Percentiles rank a stretch among this genome's conserved stretches.
Conservation (phyloP, 768 basidiomycete species). For the Panellus pusillus region DNA sequence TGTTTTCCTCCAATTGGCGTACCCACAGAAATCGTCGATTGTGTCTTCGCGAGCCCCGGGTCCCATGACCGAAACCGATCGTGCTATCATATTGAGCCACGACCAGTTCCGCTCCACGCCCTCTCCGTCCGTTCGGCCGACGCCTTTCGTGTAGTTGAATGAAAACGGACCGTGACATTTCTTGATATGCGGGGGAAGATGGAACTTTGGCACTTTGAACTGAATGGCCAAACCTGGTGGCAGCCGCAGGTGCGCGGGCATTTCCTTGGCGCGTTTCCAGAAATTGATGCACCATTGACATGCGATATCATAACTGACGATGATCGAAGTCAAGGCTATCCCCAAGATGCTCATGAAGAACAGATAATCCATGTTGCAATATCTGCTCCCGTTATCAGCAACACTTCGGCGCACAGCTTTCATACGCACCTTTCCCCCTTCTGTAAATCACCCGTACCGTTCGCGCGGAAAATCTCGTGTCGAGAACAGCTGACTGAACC, state of each 20-base stretch:
- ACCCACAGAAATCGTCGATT: conserved; percentile 20
- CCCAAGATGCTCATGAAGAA: conserved; percentile 9
- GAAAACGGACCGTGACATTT: conserved; percentile 22
- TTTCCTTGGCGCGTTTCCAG: conserved; percentile 1
- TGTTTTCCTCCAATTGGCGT: conserved; percentile 14
- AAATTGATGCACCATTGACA: conserved; percentile 27
- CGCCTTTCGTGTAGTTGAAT: conserved; percentile 19
- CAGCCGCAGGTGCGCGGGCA: conserved; percentile 5
- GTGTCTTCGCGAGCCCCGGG: conserved; percentile 14
- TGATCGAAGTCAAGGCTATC: background rate
- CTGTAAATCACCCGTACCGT: conserved; percentile 28
- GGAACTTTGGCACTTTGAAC: conserved; percentile 28
- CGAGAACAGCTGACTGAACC: conserved; percentile 21
- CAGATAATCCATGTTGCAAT: conserved; percentile 25
- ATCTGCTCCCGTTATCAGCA: too few relatives aligned
- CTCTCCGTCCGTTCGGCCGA: conserved; percentile 25
- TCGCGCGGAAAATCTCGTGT: conserved; percentile 18
- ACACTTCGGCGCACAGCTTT: background rate
- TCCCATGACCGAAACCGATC: conserved; percentile 22
- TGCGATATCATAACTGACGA: conserved; percentile 27
- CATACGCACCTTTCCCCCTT: conserved; percentile 24
- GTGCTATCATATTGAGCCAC: conserved; percentile 16
- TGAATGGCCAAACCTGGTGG: background rate
- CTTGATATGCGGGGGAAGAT: conserved; percentile 15
- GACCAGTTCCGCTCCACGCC: conserved; percentile 23